Conservation (phyloP, 1,139 yeast genomes). For the Blastobotrys elegans region DNA sequence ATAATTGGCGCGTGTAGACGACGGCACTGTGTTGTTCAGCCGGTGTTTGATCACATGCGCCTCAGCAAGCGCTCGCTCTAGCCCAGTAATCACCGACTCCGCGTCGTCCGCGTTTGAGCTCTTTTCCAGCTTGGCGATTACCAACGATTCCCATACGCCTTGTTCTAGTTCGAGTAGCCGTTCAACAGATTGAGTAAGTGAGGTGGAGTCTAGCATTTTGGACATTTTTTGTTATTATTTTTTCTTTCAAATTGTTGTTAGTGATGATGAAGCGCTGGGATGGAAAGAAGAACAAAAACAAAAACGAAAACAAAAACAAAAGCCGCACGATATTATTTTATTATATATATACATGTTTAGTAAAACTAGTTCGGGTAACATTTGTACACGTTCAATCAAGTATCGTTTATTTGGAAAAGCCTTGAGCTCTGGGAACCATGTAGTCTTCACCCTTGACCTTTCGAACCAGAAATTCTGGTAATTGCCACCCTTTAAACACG, state of each 20-base stretch:
- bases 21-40: background rate
- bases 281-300: no score
- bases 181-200: background rate
- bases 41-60: background rate
- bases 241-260: no score
- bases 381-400: no score
- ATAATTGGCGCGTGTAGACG: background rate
- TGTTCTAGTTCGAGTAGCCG: slow-evolving; percentile 5
- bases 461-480: slow-evolving; percentile 22
- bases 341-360: no score
- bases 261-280: no score
- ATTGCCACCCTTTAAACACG: slow-evolving; percentile 18
- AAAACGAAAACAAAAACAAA: no score
- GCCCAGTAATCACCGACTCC: background rate
- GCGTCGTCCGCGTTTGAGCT: background rate
- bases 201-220: background rate
- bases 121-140: background rate
- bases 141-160: slow-evolving; percentile 3
- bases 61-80: slow-evolving; percentile 5
- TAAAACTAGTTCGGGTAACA: no score
- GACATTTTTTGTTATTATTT: background rate
- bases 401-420: background rate
- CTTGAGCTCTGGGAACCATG: slow-evolving; percentile 5
- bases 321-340: no score
- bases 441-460: slow-evolving; percentile 20